These are phyloP conservation scores for Solanum aculeatissimum DNA, from an alignment of 305 asterid genomes.

Conservation along the genomic window DNA sequence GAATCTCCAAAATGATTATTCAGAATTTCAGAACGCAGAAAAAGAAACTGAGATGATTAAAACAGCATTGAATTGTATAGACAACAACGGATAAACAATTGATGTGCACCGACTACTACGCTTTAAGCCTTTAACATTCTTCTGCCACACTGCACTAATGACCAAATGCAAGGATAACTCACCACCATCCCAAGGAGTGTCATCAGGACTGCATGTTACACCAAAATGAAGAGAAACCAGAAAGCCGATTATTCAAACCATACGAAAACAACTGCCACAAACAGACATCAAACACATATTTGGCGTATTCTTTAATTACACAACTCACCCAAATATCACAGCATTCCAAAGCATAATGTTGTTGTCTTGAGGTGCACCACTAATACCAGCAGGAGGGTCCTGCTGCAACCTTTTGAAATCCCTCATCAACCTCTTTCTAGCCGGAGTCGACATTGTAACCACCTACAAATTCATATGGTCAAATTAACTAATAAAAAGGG, in stretches of 20 bases:
- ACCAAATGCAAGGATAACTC: slow-evolving; percentile 21
- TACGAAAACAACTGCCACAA: not conserved
- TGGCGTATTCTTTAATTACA: not conserved
- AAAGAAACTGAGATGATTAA: not conserved
- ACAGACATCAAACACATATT: not conserved
- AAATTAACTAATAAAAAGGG: not conserved
- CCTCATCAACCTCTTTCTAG: slow-evolving; percentile 82
- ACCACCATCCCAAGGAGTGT: slow-evolving; percentile 86
- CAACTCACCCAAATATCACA: slow-evolving; percentile 67
- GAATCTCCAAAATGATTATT: not conserved
- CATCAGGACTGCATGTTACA: slow-evolving; percentile 66
- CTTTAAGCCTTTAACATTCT: not conserved
- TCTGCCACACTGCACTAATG: not conserved
- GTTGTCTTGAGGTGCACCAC: slow-evolving; percentile 75
- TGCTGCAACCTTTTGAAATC: slow-evolving; percentile 82
- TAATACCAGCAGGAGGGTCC: slow-evolving; percentile 76
- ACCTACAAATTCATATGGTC: slow-evolving; percentile 15
- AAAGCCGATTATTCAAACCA: slow-evolving; percentile 21
- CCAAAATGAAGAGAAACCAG: slow-evolving; percentile 29
- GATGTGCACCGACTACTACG: not conserved
- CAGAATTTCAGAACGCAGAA: not conserved
- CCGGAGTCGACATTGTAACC: slow-evolving; percentile 55
- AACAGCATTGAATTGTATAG: not conserved
- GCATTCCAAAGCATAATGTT: slow-evolving; percentile 84
- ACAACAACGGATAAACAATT: not conserved